Percentiles rank a stretch among this genome's conserved stretches.
Conservation (phyloP, 345 rosid genomes). For the Alliaria petiolata region DNA sequence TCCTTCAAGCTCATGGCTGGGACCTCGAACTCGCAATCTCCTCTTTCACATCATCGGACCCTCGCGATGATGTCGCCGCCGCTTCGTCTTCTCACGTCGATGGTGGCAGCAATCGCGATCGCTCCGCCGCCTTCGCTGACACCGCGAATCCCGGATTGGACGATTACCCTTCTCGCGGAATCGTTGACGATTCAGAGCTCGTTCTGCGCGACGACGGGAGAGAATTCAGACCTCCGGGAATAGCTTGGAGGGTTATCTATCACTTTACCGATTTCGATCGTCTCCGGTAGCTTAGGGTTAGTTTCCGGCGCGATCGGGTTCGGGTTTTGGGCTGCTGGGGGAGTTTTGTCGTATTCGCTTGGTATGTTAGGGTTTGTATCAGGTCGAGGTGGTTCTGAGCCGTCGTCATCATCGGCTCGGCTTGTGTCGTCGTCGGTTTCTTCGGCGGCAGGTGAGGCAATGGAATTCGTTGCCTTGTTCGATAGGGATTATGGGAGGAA, state of each 20-base stretch:
- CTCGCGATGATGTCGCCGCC: not conserved
- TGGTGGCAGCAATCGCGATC: not conserved
- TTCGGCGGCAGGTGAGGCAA: slow-evolving; percentile 68
- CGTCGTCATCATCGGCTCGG: slow-evolving; percentile 46
- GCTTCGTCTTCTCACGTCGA: slow-evolving; percentile 23
- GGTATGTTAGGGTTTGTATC: slow-evolving; percentile 77
- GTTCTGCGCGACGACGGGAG: slow-evolving; percentile 2
- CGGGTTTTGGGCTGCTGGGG: slow-evolving; percentile 96
- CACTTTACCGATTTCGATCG: slow-evolving; percentile 74
- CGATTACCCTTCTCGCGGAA: not conserved
- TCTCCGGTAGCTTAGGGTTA: slow-evolving; percentile 83
- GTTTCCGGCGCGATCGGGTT: slow-evolving; percentile 87
- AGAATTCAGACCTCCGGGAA: slow-evolving; percentile 43
- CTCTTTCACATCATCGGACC: slow-evolving; percentile 53
- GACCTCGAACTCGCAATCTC: slow-evolving; percentile 98
- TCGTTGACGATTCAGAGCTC: slow-evolving; percentile 12
- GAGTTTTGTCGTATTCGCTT: slow-evolving; percentile 76
- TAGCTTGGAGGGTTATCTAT: slow-evolving; percentile 84
- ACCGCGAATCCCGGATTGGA: slow-evolving; percentile 21
- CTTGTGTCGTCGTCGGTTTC: slow-evolving; percentile 47
- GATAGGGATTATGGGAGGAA: slow-evolving; percentile 70
- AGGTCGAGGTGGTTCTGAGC: slow-evolving; percentile 25
- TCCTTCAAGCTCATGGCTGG: slow-evolving; percentile 96
- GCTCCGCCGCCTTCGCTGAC: slow-evolving; percentile 15
- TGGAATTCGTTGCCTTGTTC: slow-evolving; percentile 63